A percentile compares a stretch with the other conserved stretches of the same genome.
Evolutionary conservation across 2,329 filamentous ascomycete species (phyloP).

Genomic region (Hypomyces rosellus): DNA sequence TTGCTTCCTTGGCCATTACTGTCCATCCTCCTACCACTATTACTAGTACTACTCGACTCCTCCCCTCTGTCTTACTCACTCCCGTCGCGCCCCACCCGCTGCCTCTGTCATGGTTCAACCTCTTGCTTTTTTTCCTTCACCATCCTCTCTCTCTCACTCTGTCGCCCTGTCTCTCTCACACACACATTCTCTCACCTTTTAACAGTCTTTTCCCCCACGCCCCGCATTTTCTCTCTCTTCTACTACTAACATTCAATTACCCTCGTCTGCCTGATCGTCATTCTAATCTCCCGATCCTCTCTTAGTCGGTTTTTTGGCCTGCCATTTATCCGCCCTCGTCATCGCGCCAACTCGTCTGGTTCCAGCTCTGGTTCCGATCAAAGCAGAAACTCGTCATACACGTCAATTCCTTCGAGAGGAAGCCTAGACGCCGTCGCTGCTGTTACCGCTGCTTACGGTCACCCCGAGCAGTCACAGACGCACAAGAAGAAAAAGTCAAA

Average conservation of each 20-base stretch:
- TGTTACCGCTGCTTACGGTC: too few relatives aligned
- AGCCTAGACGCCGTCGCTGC: not conserved
- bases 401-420: not conserved
- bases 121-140: too few relatives aligned
- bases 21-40: not conserved
- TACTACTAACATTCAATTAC: not conserved
- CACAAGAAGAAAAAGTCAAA: constrained; percentile 11
- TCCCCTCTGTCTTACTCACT: too few relatives aligned
- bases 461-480: not conserved
- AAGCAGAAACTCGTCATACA: not conserved
- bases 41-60: not conserved
- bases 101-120: too few relatives aligned
- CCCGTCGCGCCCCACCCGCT: too few relatives aligned
- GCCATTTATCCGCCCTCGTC: constrained; percentile 6
- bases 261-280: not conserved
- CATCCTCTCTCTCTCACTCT: too few relatives aligned
- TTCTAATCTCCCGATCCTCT: not conserved
- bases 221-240: too few relatives aligned
- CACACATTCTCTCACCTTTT: too few relatives aligned
- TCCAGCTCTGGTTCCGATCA: constrained; percentile 2
- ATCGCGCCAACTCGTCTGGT: constrained; percentile 8
- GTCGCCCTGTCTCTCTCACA: too few relatives aligned
- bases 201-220: too few relatives aligned
- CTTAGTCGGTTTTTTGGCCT: constrained; percentile 8
- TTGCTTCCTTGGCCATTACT: not conserved